phyloP scores from a whole-genome alignment of 495 filamentous ascomycete genomes.

The Penicillium canariense region DNA sequence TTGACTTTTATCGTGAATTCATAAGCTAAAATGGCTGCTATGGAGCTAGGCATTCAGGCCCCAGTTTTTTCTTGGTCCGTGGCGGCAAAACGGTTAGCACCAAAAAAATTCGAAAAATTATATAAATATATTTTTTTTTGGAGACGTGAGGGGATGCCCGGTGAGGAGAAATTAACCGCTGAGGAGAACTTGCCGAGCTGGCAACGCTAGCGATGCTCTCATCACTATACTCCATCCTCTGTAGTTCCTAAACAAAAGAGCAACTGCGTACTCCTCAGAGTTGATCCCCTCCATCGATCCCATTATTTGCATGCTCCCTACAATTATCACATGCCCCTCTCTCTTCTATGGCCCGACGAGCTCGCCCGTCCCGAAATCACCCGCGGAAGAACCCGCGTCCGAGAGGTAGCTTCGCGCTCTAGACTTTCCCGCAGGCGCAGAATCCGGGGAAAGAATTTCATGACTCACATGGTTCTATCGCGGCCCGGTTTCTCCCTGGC shows the following conservation, averaged over 20 bases:
- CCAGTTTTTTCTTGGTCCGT: conserved; percentile 1
- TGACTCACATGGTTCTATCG: conserved; percentile 4
- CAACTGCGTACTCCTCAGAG: neutral
- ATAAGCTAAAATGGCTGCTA: neutral
- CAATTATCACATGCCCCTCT: neutral
- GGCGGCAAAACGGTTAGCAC: neutral
- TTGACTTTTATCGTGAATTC: neutral
- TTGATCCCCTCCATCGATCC: neutral
- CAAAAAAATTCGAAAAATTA: neutral
- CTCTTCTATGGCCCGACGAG: neutral
- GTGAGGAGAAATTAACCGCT: conserved; percentile 37
- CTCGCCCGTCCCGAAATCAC: conserved; percentile 4
- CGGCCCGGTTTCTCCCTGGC: conserved; percentile 6
- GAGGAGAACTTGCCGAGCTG: conserved; percentile 9
- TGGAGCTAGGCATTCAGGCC: neutral
- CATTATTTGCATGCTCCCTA: neutral
- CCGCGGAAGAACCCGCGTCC: conserved; percentile 2
- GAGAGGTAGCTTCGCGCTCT: neutral
- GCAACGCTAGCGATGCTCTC: neutral
- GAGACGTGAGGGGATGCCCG: conserved; percentile 29
- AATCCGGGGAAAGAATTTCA: conserved; percentile 12
- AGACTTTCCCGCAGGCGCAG: conserved; percentile 1
- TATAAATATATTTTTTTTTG: conserved; percentile 16
- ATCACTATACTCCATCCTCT: neutral
- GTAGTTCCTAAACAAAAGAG: neutral